Base-by-base conservation (phyloP, 2,329 filamentous ascomycete species). In the Fusarium chuoi region DNA sequence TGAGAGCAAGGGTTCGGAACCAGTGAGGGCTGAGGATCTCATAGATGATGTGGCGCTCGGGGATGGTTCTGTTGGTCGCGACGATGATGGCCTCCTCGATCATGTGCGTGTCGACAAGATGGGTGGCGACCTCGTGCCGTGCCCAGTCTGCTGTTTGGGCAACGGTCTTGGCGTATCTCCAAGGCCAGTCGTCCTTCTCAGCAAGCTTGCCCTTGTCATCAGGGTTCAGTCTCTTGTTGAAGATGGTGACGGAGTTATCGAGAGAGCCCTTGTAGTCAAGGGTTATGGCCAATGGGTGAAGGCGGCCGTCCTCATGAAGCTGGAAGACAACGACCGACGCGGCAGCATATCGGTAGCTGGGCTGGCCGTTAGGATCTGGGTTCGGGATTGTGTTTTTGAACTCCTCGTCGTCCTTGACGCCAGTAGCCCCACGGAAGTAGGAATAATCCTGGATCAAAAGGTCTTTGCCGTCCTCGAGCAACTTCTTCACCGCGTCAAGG, bases 61-160 rank as follows among this genome's bases (percentile, higher is more conserved):
- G 63, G 0, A 74, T 62, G 7, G 63, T 74, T 44, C 71, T 49
- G 58, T 74, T 69, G 4, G 72, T 71, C 1, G 71, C 71, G 5
- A 74, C 72, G 22, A 74, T 74, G 24, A 74, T 71, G 13, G 72
- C 71, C 17, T 74, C 72, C 4, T 74, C 72, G 1, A 74, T 55
- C 63, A 74, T 63, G 42, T 74, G 72, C 0, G 72, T 74, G 18
- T 74, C 72, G 6, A 74, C 68, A 15, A 74, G 72, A 17, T 71
- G 72, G 1, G 62, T 56, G 4, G 71, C 72, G 5, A 74, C 24
- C 8, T 74, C 72, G 18, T 74, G 72, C 54, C 72, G 60, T 8
- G 72, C 57, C 68, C 72, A 74, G 30, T 74, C 72, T 9, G 72
- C 72, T 0, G 72, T 71, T 30, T 74, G 72, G 0, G 72, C 72